Percentiles rank a stretch among this genome's conserved stretches.
Evolutionary conservation across 208 protist species (phyloP).

Genomic region (Trypanosoma melophagium): DNA sequence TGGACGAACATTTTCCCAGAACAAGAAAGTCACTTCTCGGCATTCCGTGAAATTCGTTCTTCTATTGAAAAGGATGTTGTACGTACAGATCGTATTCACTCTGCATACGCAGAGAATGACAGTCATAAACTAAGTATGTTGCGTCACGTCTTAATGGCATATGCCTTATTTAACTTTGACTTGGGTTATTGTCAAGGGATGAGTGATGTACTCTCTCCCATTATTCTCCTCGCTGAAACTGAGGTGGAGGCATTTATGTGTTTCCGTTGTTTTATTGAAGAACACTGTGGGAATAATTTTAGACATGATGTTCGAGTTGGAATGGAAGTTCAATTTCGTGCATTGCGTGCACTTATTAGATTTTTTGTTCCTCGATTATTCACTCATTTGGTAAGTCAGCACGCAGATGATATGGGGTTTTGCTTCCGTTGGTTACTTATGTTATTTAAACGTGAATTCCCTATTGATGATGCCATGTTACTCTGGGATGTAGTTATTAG

Average conservation of each 20-base stretch:
- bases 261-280: conserved; percentile 50
- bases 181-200: conserved; percentile 92
- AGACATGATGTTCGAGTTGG: conserved; percentile 45
- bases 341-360: conserved; percentile 47
- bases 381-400: conserved; percentile 37
- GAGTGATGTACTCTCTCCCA: conserved; percentile 78
- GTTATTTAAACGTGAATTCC: conserved; percentile 85
- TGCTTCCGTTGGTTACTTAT: conserved; percentile 90
- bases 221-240: conserved; percentile 45
- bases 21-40: conserved; percentile 66
- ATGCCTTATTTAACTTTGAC: conserved; percentile 91
- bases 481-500: conserved; percentile 87
- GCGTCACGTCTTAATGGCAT: conserved; percentile 73
- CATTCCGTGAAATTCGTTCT: conserved; percentile 49
- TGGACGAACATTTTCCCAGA: conserved; percentile 70
- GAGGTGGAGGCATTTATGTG: conserved; percentile 51
- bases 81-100: conserved; percentile 71
- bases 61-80: conserved; percentile 89
- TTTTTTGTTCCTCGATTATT: conserved; percentile 67
- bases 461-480: conserved; percentile 57
- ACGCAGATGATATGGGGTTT: conserved; percentile 76
- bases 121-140: conserved; percentile 52
- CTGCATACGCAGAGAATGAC: conserved; percentile 45
- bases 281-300: conserved; percentile 56
- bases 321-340: conserved; percentile 49